Base-by-base conservation (phyloP, 768 basidiomycete species). In the Glaciozyma martinii region DNA sequence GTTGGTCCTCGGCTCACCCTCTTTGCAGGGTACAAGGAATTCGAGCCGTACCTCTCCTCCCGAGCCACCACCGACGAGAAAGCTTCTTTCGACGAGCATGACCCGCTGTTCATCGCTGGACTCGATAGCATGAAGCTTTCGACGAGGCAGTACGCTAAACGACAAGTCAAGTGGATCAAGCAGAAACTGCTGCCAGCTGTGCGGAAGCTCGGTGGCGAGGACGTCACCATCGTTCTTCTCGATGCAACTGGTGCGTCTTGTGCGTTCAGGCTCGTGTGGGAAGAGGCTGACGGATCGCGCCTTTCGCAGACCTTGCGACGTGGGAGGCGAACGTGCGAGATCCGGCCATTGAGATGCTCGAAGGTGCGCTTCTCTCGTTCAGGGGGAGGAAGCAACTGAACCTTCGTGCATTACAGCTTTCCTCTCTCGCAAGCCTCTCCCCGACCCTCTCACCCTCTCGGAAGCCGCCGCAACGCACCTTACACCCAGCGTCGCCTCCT, bases 121-220 rank as follows among this genome's bases (percentile, higher is more conserved):
- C 77, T 88, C 10, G 85, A 87, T 50, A 81, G 81, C 13, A 93
- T 92, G 86, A 95, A 97, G 75, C 76, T 82, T 0, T 85, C 87
- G 0, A 99, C 93, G 12, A 80, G 87, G 27, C 87, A 91, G 76
- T 99, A 98, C 74, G 90, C 95, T 0, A 90, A 88, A 74, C 80
- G 86, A 46, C 95, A 99, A 75, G 80, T 93, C 49, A 84, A 86
- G 43, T 99, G 95, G 95, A 85, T 98, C 55, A 81, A 84, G 46
- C 90, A 90, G 74, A 94, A 95, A 76, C 77, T 98, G 19, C 76
- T 95, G 43, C 93, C 92, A 25, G 77, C 75, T 13, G 64, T 64
- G 29, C 23, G 62, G 23, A 42, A 32, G 27, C 29, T 59, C 2
- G 29, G 56, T 30, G 68, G 70, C 37, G 72, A 70, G 33, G 75